phyloP scores from a whole-genome alignment of 139 green algal genomes.

The Ostreobium quekettii region DNA sequence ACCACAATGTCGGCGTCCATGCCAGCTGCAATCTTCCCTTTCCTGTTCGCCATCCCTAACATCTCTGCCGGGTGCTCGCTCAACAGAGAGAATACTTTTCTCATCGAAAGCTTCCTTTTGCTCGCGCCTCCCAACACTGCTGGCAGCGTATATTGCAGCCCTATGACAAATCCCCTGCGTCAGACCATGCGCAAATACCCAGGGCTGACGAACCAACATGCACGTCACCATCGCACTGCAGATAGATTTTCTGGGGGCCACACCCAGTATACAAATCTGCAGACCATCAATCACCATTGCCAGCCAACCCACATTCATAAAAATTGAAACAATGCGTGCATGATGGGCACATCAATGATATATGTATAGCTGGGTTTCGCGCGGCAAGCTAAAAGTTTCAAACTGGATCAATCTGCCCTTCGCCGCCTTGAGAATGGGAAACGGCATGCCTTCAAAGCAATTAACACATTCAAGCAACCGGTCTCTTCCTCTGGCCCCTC shows the following conservation, averaged over 20 bases:
- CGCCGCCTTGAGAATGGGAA: no score
- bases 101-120: slow-evolving; percentile 4
- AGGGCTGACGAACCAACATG: no score
- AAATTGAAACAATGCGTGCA: not conserved
- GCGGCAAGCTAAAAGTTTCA: no score
- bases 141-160: slow-evolving; percentile 79
- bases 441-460: no score
- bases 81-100: slow-evolving; percentile 29
- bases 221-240: not conserved
- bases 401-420: no score
- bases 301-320: no score
- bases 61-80: slow-evolving; percentile 55
- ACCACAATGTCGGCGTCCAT: slow-evolving; percentile 86
- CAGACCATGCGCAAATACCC: no score
- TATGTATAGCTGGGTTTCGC: no score
- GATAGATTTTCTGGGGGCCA: not conserved
- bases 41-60: slow-evolving; percentile 40
- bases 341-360: not conserved
- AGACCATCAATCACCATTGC: no score
- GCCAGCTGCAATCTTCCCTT: slow-evolving; percentile 57
- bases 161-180: no score
- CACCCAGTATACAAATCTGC: not conserved
- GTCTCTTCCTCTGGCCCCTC: no score
- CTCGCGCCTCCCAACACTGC: slow-evolving; percentile 57
- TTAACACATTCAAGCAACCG: no score